phyloP scores from a whole-genome alignment of 108 stramenopile genomes.

The Pseudonitzschia multiseries region DNA sequence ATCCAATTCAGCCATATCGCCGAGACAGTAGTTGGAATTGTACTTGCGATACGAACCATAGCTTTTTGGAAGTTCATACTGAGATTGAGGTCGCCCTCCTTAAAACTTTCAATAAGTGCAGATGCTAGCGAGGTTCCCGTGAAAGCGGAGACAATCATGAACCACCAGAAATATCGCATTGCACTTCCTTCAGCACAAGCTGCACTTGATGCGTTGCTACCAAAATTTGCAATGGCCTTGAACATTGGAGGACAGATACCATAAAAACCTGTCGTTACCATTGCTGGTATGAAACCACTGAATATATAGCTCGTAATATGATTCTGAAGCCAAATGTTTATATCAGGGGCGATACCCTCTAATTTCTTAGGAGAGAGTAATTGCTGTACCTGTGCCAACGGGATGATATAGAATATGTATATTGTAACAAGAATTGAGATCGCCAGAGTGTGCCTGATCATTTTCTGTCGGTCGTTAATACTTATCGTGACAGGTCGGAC shows the following conservation, averaged over 20 bases:
- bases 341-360: conserved; percentile 46
- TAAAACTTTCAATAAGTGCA: conserved; percentile 57
- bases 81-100: conserved; percentile 36
- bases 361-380: conserved; percentile 50
- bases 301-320: conserved; percentile 44
- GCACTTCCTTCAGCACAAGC: conserved; percentile 61
- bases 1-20: conserved; percentile 91
- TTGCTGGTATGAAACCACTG: conserved; percentile 66
- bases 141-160: conserved; percentile 82
- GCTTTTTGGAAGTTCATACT: conserved; percentile 46
- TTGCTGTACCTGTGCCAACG: conserved; percentile 48
- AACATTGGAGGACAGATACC: conserved; percentile 78
- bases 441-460: conserved; percentile 57
- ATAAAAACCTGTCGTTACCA: conserved; percentile 60
- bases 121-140: conserved; percentile 65
- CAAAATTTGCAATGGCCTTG: conserved; percentile 86
- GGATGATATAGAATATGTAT: conserved; percentile 82
- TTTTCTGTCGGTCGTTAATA: conserved; percentile 72
- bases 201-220: conserved; percentile 71
- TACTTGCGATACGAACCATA: conserved; percentile 48
- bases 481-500: conserved; percentile 87
- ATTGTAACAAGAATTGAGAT: conserved; percentile 49
- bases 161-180: conserved; percentile 84
- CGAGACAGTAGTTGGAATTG: conserved; percentile 61
- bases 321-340: conserved; percentile 37